phyloP scores from a whole-genome alignment of 2,329 filamentous ascomycete genomes.

The Microdochium trichocladiopsis region DNA sequence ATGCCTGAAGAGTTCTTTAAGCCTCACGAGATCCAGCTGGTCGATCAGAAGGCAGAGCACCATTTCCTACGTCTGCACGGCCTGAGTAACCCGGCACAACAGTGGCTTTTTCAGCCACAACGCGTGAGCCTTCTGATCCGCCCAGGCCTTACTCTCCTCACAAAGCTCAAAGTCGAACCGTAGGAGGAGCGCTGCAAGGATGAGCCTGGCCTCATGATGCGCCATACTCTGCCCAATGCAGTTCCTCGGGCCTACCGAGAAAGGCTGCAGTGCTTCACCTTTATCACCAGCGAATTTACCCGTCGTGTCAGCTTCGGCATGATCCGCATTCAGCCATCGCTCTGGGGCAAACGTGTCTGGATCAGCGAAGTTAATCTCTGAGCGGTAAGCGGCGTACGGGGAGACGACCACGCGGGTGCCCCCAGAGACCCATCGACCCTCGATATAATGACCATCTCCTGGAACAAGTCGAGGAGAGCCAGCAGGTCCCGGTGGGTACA shows the following conservation, averaged over 20 bases:
- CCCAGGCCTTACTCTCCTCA: neutral
- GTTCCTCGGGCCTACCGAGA: neutral
- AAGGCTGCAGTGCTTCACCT: neutral
- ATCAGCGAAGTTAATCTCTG: conserved; percentile 2
- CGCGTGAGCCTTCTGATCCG: too few species aligned
- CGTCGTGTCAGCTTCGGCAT: neutral
- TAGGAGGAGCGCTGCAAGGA: neutral
- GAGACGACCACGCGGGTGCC: neutral
- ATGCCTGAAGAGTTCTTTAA: too few species aligned
- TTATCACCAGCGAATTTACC: neutral
- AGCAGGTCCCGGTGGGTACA: neutral
- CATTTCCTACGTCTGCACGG: too few species aligned
- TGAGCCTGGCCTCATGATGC: neutral
- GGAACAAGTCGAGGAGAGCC: neutral
- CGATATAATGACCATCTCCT: neutral
- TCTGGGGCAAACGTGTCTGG: conserved; percentile 2
- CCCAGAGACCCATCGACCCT: neutral
- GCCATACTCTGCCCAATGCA: neutral
- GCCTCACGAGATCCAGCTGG: too few species aligned
- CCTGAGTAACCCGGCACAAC: too few species aligned
- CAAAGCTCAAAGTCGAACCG: neutral
- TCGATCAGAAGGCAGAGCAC: too few species aligned
- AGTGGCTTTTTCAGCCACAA: too few species aligned
- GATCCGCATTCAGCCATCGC: neutral
- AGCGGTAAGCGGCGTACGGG: conserved; percentile 1